Percentiles rank a stretch among this genome's conserved stretches.
Evolutionary conservation across 371 early-diverging fungal species (phyloP).

Genomic region (Batrachochytrium dendrobatidis): DNA sequence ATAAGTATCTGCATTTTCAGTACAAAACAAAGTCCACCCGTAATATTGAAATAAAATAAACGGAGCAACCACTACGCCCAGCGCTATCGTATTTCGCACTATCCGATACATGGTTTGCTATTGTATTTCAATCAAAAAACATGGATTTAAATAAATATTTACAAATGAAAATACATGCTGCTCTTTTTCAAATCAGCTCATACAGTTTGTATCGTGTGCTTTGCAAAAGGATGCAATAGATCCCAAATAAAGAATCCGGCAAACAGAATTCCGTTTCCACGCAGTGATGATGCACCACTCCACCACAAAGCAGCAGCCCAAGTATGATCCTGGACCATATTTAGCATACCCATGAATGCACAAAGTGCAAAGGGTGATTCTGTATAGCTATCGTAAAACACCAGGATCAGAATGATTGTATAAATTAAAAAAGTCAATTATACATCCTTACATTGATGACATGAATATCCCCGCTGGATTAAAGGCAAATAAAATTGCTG

Average conservation of each 20-base stretch:
- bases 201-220: slow-evolving; percentile 2
- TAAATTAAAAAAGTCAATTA: slow-evolving; percentile 2
- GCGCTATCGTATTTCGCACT: no score
- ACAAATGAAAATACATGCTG: no score
- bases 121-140: no score
- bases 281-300: slow-evolving; percentile 51
- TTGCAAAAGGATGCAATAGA: slow-evolving; percentile 13
- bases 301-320: slow-evolving; percentile 55
- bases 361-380: slow-evolving; percentile 81
- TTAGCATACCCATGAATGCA: slow-evolving; percentile 70
- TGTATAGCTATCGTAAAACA: slow-evolving; percentile 47
- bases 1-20: slow-evolving; percentile 5
- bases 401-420: background rate
- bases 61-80: slow-evolving; percentile 35
- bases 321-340: slow-evolving; percentile 36
- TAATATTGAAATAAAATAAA: slow-evolving; percentile 63
- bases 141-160: no score
- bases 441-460: slow-evolving; percentile 63
- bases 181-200: background rate
- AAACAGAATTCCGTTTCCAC: slow-evolving; percentile 79
- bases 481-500: slow-evolving; percentile 64
- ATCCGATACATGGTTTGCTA: no score
- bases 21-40: slow-evolving; percentile 61
- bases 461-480: slow-evolving; percentile 80
- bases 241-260: slow-evolving; percentile 75